These are phyloP conservation scores for Populus nigra DNA, from an alignment of 345 rosid species.

Conservation along the genomic window DNA sequence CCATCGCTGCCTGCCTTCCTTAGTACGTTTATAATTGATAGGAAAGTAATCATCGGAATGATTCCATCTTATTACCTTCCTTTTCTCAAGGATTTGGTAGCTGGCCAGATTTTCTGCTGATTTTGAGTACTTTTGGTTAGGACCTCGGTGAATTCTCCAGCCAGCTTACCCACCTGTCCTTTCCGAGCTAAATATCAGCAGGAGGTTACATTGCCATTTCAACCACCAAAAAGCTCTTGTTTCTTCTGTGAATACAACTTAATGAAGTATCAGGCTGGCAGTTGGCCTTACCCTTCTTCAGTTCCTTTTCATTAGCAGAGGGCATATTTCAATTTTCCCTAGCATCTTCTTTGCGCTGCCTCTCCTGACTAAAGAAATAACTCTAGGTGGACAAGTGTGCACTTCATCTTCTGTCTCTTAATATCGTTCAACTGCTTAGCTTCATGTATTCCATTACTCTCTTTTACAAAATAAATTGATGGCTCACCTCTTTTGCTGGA, in stretches of 20 bases:
- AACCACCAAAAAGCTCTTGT: conserved; percentile 22
- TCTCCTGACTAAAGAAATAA: conserved; percentile 1
- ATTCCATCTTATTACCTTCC: neutral
- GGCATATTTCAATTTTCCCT: conserved; percentile 14
- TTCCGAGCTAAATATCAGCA: neutral
- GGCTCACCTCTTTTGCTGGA: neutral
- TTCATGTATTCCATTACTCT: neutral
- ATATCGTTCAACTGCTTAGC: neutral
- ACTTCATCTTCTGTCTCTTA: neutral
- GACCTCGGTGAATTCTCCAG: neutral
- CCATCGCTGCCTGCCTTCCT: neutral
- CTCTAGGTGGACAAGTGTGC: conserved; percentile 14
- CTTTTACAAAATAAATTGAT: neutral
- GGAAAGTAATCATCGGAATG: conserved; percentile 15
- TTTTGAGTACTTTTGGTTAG: neutral
- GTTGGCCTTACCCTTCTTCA: conserved; percentile 20
- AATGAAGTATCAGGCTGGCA: conserved; percentile 19
- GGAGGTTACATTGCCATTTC: conserved; percentile 18
- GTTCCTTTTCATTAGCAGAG: neutral
- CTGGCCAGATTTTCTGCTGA: neutral
- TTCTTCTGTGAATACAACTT: conserved; percentile 13
- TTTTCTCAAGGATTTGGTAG: conserved; percentile 6
- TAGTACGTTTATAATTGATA: conserved; percentile 12
- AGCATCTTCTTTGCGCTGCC: neutral
- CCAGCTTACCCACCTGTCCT: neutral